phyloP scores from a whole-genome alignment of 164 flowering plant genomes.

The Vitis riparia region DNA sequence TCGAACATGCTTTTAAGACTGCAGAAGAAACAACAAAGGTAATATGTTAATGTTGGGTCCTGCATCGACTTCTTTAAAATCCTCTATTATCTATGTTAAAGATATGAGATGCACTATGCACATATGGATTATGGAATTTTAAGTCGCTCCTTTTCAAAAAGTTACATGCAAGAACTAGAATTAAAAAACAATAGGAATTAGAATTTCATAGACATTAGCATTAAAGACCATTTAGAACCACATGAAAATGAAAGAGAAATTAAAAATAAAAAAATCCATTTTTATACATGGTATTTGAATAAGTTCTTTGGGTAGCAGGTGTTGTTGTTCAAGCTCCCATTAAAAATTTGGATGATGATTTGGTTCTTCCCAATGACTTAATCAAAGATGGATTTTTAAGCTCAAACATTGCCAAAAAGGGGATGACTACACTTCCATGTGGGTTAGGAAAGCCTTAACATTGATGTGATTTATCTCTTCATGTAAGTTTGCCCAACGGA shows the following conservation, averaged over 20 bases:
- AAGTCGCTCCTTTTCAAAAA: not conserved
- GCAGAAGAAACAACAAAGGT: slow-evolving; percentile 23
- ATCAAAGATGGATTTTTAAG: too few species aligned
- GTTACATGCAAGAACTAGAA: not conserved
- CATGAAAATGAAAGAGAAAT: too few species aligned
- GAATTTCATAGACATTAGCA: not conserved
- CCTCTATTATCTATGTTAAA: not conserved
- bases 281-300: too few species aligned
- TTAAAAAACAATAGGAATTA: not conserved
- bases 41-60: not conserved
- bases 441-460: not conserved
- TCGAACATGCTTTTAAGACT: slow-evolving; percentile 81
- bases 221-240: not conserved
- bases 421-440: not conserved
- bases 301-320: too few species aligned
- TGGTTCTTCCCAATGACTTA: too few species aligned
- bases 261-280: too few species aligned
- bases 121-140: not conserved
- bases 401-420: too few species aligned
- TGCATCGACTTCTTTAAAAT: not conserved
- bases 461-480: not conserved
- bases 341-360: too few species aligned
- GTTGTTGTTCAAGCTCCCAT: too few species aligned
- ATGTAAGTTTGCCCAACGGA: not conserved
- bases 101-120: not conserved